Percentiles rank a stretch among this genome's conserved stretches.
These are phyloP conservation scores for Epithele typhae DNA, from an alignment of 768 basidiomycete genomes.

Conservation along the genomic window DNA sequence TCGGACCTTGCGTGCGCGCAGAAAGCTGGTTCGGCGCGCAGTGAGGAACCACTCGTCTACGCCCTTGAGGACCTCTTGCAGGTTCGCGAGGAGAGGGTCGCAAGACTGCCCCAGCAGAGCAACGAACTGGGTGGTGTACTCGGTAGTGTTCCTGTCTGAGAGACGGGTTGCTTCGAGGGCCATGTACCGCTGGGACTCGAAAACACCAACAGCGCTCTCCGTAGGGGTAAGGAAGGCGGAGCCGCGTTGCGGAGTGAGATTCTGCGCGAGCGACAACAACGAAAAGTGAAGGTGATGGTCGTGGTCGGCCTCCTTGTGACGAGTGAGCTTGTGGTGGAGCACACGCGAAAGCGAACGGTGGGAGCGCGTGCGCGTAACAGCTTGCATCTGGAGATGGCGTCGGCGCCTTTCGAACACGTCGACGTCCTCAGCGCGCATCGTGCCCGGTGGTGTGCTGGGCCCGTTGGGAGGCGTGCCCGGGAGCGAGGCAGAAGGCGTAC, in stretches of 20 bases:
- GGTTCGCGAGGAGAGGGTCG: slow-evolving; percentile 44
- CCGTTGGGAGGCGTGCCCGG: slow-evolving; percentile 27
- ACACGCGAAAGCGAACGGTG: slow-evolving; percentile 17
- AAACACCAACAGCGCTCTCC: slow-evolving; percentile 65
- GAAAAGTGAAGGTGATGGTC: slow-evolving; percentile 23
- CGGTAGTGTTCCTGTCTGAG: slow-evolving; percentile 42
- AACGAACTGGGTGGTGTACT: slow-evolving; percentile 38
- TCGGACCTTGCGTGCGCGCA: slow-evolving; percentile 27
- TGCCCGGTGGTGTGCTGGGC: neutral
- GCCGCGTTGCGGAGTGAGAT: slow-evolving; percentile 3
- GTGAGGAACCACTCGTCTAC: slow-evolving; percentile 48
- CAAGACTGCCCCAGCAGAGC: slow-evolving; percentile 49
- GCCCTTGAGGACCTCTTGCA: slow-evolving; percentile 36
- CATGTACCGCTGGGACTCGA: slow-evolving; percentile 67
- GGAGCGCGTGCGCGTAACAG: slow-evolving; percentile 3
- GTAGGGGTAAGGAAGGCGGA: neutral
- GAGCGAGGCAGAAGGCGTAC: slow-evolving; percentile 34
- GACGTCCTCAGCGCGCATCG: neutral
- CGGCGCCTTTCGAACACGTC: slow-evolving; percentile 2
- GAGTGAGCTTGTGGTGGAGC: slow-evolving; percentile 8
- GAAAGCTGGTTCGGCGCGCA: slow-evolving; percentile 35
- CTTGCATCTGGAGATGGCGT: slow-evolving; percentile 2
- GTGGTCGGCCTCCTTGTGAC: slow-evolving; percentile 14
- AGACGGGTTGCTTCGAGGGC: slow-evolving; percentile 58
- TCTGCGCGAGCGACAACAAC: slow-evolving; percentile 21